A percentile compares a stretch with the other conserved stretches of the same genome.
Evolutionary conservation across 1,139 yeast species (phyloP).

Genomic region (Geotrichum citri-aurantii): DNA sequence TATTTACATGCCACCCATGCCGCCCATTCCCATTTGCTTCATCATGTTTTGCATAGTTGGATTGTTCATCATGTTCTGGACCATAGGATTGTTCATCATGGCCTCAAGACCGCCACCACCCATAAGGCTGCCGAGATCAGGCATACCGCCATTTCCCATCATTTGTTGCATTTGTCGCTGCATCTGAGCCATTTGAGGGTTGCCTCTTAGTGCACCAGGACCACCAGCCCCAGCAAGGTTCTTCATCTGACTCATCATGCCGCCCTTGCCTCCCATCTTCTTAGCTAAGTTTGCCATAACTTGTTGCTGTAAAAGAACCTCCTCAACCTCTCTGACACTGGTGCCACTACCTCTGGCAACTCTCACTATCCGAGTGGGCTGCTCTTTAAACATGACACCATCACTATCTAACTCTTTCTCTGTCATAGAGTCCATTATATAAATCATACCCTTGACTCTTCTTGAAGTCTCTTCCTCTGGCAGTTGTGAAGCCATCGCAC

Average conservation of each 20-base stretch:
- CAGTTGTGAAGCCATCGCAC: slow-evolving; percentile 75
- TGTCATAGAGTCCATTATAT: slow-evolving; percentile 94
- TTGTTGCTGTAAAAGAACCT: slow-evolving; percentile 84
- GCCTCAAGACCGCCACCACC: slow-evolving; percentile 39
- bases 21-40: slow-evolving; percentile 55
- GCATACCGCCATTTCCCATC: slow-evolving; percentile 39
- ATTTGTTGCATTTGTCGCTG: slow-evolving; percentile 36
- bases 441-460: slow-evolving; percentile 82
- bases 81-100: slow-evolving; percentile 39
- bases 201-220: slow-evolving; percentile 23
- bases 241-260: slow-evolving; percentile 39
- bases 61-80: slow-evolving; percentile 53
- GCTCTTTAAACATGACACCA: slow-evolving; percentile 70
- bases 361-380: slow-evolving; percentile 81
- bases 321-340: slow-evolving; percentile 86
- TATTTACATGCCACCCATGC: slow-evolving; percentile 4
- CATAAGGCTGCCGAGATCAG: slow-evolving; percentile 32
- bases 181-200: slow-evolving; percentile 37
- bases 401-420: slow-evolving; percentile 86
- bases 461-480: slow-evolving; percentile 80
- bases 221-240: slow-evolving; percentile 33
- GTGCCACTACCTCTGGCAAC: slow-evolving; percentile 98
- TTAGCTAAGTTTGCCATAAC: slow-evolving; percentile 95
- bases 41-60: slow-evolving; percentile 78
- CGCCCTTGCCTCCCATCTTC: slow-evolving; percentile 52